Evolutionary conservation across 1,284 basidiomycete genomes (phyloP), one percentile per base, ranked within the genome.

Genomic region (Papiliotrema laurentii): DNA sequence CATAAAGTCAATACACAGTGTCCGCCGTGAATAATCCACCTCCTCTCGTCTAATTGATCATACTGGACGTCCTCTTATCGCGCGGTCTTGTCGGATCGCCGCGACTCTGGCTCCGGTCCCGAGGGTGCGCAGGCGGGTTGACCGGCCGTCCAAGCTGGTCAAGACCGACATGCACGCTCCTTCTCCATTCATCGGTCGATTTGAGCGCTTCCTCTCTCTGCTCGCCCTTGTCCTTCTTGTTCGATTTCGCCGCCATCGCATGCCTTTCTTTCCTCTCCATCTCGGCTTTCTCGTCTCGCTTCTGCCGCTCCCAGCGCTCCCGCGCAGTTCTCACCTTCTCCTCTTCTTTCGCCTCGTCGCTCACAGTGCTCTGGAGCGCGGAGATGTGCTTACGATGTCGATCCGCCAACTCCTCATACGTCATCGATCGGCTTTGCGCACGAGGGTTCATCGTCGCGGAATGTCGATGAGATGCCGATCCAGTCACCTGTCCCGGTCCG

Each of bases 361-460:
- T 66, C 21, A 71, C 60, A 1, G 66, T 64, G 25, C 67, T 54
- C 54, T 75, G 72, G 38, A 75, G 49, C 42, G 61, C 53, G 2
- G 60, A 59, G n/a, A 75, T 43, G 18, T 61, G 54, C 31, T 63
- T 58, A 16, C 69, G 56, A 43, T 75, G 73, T n/a, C 71, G 62
- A 9, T 65, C 64, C 1, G 62, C 58, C 5, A 75, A 61, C 45
- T 75, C 69, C 25, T 73, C 69, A 19, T 64, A 62, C 5, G 71
- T 71, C 60, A 73, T 68, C 3, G 53, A 26, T 35, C 41, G 22
- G 27, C 21, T 14, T 10, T 36, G 21, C 43, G 31, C n/a, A n/a
- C 37, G 42, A 18, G 45, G 45, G n/a, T 31, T 33, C 18, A 24
- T 14, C 52, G 33, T 33, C 46, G 35, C 24, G 57, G 52, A 11